These are phyloP conservation scores for Dipteronia dyeriana DNA, from an alignment of 345 rosid genomes.

Conservation along the genomic window DNA sequence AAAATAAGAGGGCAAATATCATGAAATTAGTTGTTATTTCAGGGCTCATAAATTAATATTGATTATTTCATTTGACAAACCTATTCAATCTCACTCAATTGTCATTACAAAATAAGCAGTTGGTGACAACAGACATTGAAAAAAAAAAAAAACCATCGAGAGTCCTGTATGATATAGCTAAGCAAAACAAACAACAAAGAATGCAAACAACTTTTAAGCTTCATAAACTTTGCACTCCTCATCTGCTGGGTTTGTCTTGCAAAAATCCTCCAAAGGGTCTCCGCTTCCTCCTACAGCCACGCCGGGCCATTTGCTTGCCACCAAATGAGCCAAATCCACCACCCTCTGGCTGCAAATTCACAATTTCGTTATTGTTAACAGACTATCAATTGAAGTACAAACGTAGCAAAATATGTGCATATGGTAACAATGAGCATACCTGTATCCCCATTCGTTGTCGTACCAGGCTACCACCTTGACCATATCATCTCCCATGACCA, in stretches of 20 bases:
- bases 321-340: conserved; percentile 91
- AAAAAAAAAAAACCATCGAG: not conserved
- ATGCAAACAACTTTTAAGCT: conserved; percentile 29
- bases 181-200: not conserved
- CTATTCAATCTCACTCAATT: conserved; percentile 19
- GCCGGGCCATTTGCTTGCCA: conserved; percentile 92
- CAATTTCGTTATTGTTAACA: not conserved
- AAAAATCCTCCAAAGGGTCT: conserved; percentile 93
- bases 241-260: conserved; percentile 83
- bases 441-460: conserved; percentile 99
- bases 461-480: conserved; percentile 98
- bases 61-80: conserved; percentile 5
- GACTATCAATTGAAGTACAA: not conserved
- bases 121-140: conserved; percentile 13
- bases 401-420: no score
- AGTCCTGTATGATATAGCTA: not conserved
- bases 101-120: conserved; percentile 21
- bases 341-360: conserved; percentile 81
- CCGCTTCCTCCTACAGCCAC: conserved; percentile 56
- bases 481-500: conserved; percentile 99
- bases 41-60: not conserved
- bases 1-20: no score
- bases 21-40: no score
- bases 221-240: conserved; percentile 96
- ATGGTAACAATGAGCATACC: conserved; percentile 38